These are phyloP conservation scores for Fusarium coicis DNA, from an alignment of 2,329 filamentous ascomycete genomes.

Conservation along the genomic window DNA sequence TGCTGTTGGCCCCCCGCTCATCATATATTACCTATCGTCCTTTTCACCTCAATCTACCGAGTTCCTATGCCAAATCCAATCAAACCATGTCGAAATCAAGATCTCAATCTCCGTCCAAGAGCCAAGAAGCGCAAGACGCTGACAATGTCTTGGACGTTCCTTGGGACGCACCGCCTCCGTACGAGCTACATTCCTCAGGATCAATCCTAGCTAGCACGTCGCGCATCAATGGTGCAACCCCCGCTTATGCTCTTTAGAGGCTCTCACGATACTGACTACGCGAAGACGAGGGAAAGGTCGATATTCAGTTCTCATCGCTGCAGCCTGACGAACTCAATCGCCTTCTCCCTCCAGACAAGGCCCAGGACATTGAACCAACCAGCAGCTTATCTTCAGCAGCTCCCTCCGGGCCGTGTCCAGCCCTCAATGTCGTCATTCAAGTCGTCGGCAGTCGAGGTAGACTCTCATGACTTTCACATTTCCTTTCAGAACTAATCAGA, in stretches of 20 bases:
- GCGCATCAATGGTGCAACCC: not conserved
- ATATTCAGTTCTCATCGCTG: not conserved
- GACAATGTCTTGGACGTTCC: not conserved
- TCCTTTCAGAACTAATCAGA: not conserved
- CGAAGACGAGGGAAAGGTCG: not conserved
- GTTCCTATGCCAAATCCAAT: fast-evolving
- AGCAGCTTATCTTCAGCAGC: too few species aligned
- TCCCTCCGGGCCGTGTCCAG: not conserved
- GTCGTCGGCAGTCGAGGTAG: slow-evolving; percentile 26
- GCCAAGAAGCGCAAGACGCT: fast-evolving
- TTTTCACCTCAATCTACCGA: not conserved
- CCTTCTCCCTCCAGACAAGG: not conserved
- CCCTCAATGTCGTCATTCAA: slow-evolving; percentile 21
- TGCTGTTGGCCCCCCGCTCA: not conserved
- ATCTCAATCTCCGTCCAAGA: not conserved
- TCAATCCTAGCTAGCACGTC: not conserved
- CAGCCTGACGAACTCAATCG: not conserved
- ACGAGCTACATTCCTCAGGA: not conserved
- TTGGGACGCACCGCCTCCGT: not conserved
- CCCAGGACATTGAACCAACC: not conserved
- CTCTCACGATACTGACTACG: not conserved
- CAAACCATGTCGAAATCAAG: not conserved
- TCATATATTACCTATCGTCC: not conserved
- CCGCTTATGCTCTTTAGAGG: not conserved
- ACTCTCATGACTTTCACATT: fast-evolving